Evolutionary conservation across 768 basidiomycete genomes (phyloP), one percentile per base, ranked within the genome.

Genomic region (Rhizopogon salebrosus): DNA sequence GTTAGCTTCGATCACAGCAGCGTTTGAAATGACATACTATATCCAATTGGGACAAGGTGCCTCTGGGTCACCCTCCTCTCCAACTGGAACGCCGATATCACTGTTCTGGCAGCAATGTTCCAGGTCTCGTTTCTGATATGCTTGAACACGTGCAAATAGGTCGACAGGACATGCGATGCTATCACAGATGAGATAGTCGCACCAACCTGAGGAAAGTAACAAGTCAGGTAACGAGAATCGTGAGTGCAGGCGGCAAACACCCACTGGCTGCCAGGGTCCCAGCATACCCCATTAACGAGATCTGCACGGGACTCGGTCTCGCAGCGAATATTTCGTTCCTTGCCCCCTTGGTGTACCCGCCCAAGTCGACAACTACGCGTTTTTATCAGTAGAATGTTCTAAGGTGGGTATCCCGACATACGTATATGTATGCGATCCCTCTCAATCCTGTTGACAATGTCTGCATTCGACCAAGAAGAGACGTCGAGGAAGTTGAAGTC

Each of bases 341-440:
- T 2, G 78, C 73, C 14, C 77, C 79, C 59, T 77, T 80, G 27
- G 78, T 80, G 54, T 80, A 80, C 9, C 78, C 78, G 4, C 72
- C 75, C 2, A 76, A 59, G 53, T 77, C 76, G 48, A 77, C 64
- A 22, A 77, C 75, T 77, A 56, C 37, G 46, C 61, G 11, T 35
- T 40, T 18, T 26, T 4, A 18, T 49, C 22, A 38, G 6, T 35
- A 26, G 6, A 10, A 18, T 43, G 31, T 16, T 3, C 24, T 6
- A 45, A 46, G 41, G 26, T 22, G 13, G 41, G 20, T 31, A 13
- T 29, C 20, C 24, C 29, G 29, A 70, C 74, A 49, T 34, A 72
- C 77, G 70, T 41, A 79, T 70, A 56, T 80, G 78, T 48, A 80
- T 76, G 52, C 70, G 68, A 54, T 79, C 72, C 49, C 60, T 53